Evolutionary conservation across 1,284 basidiomycete genomes (phyloP), one percentile per base, ranked within the genome.

Genomic region (Naganishia cerealis): DNA sequence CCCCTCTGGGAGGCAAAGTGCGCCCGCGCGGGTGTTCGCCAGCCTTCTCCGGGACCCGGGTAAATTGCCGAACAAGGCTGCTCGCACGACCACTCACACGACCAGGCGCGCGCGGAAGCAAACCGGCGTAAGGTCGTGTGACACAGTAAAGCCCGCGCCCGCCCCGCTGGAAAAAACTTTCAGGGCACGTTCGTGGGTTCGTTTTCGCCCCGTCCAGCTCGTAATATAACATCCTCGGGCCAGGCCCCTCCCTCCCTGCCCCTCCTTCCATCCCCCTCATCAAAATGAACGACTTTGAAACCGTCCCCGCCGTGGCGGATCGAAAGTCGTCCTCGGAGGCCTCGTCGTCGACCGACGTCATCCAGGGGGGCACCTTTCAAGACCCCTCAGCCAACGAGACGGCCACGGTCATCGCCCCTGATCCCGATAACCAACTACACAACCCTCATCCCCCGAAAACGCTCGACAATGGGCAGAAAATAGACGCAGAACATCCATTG

Each of bases 401-500:
- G 24, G 50, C 61, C 1, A 63, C 61, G 3, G 39, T 54, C 2
- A 63, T 63, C 50, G 13, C 61, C 21, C 61, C 61, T 26, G 61
- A 63, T 38, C 61, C 61, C 3, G 50, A 54, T 21, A 63, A 63
- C 61, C 61, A 63, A 40, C 61, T 63, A 2, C 61, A 63, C 46
- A 63, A 50, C 38, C 61, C 61, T 26, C 61, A 63, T 52, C 61
- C 61, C 12, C 61, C 61, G 1, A 63, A 63, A 53, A 63, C 50
- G 50, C 61, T 63, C 33, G 36, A 52, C 50, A 63, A 63, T 43
- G 67, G 67, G 10, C 43, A 57, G 26, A 53, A 50, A 24, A 69
- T 69, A 40, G 63, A 69, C 69, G 57, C 67, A 24, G 57, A 71
- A 29, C 79, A 80, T 70, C 79, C 78, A 10, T 70, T 80, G n/a